A percentile compares a stretch with the other conserved stretches of the same genome.
Evolutionary conservation across 768 basidiomycete genomes (phyloP).

Genomic region (Panellus pusillus): DNA sequence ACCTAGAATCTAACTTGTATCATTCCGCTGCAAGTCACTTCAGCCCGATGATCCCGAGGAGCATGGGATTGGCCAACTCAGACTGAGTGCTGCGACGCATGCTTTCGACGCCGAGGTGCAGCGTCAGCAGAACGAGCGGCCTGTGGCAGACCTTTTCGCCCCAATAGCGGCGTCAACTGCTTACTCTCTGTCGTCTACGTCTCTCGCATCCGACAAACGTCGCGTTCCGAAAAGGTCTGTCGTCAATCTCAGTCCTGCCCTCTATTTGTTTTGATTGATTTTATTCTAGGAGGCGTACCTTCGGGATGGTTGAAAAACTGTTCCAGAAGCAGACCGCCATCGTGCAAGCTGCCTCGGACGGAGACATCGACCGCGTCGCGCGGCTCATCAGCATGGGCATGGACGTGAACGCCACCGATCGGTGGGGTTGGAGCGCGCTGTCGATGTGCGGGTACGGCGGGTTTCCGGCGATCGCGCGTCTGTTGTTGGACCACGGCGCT

Average conservation of each 20-base stretch:
- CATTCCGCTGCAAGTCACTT: neutral
- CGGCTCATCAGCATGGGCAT: constrained; percentile 18
- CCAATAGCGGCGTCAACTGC: constrained; percentile 5
- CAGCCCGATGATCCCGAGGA: neutral
- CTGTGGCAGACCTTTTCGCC: constrained; percentile 8
- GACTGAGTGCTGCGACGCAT: constrained; percentile 3
- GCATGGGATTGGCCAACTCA: constrained; percentile 1
- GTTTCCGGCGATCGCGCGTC: constrained; percentile 18
- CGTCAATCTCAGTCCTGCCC: no score
- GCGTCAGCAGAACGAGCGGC: constrained; percentile 1
- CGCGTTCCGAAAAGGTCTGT: neutral
- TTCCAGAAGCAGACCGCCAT: constrained; percentile 22
- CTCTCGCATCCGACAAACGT: neutral
- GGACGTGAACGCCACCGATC: constrained; percentile 14
- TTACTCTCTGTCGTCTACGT: constrained; percentile 1
- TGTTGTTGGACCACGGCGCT: constrained; percentile 20
- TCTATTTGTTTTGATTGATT: neutral
- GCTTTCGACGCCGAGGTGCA: constrained; percentile 16
- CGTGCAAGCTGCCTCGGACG: constrained; percentile 22
- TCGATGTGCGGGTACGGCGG: constrained; percentile 22
- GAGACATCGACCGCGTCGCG: constrained; percentile 16
- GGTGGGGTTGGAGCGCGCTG: constrained; percentile 22
- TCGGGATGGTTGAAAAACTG: constrained; percentile 17
- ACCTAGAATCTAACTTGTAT: neutral
- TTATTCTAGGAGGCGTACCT: constrained; percentile 3